Evolutionary conservation across 345 rosid species (phyloP).

Genomic region (Euphorbia tirucalli): DNA sequence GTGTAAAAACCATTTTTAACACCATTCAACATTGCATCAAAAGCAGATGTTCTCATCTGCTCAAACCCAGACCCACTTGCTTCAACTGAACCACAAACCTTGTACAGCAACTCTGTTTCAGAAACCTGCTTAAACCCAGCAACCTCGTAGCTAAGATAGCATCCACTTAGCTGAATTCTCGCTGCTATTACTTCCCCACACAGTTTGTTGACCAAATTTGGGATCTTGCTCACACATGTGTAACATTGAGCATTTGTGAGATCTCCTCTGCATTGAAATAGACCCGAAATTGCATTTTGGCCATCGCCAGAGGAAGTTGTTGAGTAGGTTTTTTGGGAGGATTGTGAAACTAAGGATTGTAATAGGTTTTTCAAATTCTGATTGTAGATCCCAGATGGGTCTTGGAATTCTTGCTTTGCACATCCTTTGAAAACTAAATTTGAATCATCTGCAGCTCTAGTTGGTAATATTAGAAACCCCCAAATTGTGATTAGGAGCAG

Average conservation of each 20-base stretch:
- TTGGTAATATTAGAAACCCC: conserved; percentile 5
- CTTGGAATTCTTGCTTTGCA: conserved; percentile 57
- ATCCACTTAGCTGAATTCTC: conserved; percentile 65
- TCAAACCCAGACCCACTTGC: conserved; percentile 37
- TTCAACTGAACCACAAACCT: conserved; percentile 51
- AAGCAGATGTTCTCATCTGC: conserved; percentile 45
- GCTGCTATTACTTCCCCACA: conserved; percentile 64
- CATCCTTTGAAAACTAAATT: conserved; percentile 73
- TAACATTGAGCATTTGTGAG: conserved; percentile 51
- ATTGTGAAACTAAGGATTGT: conserved; percentile 57
- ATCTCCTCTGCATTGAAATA: conserved; percentile 89
- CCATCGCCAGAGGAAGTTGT: conserved; percentile 53
- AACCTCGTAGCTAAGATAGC: conserved; percentile 61
- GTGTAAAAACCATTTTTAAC: conserved; percentile 52
- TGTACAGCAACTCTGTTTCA: conserved; percentile 48
- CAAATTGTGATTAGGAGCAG: conserved; percentile 18
- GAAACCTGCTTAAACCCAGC: conserved; percentile 53
- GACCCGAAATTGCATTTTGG: conserved; percentile 51
- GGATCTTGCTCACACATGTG: conserved; percentile 54
- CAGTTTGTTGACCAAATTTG: conserved; percentile 44
- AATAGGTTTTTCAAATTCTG: conserved; percentile 61
- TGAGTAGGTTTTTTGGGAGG: conserved; percentile 45
- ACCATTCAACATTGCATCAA: conserved; percentile 45
- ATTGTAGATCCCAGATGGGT: conserved; percentile 52
- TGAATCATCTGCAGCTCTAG: conserved; percentile 38